Conservation (phyloP, 1,284 basidiomycete species). For the Sporisorium graminicola region DNA sequence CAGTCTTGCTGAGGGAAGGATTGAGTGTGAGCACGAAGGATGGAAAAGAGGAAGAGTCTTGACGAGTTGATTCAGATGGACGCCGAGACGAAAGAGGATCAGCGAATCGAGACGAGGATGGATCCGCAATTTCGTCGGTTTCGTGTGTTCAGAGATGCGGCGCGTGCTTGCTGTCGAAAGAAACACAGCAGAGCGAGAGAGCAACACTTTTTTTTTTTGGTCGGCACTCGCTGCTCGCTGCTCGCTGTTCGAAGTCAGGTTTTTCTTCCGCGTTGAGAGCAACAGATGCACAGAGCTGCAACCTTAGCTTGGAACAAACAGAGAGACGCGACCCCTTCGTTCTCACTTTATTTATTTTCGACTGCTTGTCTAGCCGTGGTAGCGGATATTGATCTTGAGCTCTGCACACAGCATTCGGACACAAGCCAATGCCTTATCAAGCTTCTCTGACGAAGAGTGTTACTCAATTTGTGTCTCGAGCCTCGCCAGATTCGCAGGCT, state of each 20-base stretch:
- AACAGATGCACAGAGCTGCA: conserved; percentile 20
- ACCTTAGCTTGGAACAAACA: conserved; percentile 1
- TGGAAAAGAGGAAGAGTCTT: conserved; percentile 12
- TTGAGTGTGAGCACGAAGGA: background rate
- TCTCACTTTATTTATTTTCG: too few relatives aligned
- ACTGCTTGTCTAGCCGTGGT: background rate
- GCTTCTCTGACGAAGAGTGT: too few relatives aligned
- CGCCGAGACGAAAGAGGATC: conserved; percentile 5
- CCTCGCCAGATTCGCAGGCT: background rate
- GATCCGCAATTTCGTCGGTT: background rate
- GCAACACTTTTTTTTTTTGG: conserved; percentile 35
- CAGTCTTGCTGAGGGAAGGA: background rate
- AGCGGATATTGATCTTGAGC: background rate
- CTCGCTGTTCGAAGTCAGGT: background rate
- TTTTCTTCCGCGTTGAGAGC: conserved; percentile 3
- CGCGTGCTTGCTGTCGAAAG: conserved; percentile 7
- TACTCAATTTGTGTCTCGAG: conserved; percentile 1
- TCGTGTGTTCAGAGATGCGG: conserved; percentile 1
- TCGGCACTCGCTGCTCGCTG: too few relatives aligned
- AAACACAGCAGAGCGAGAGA: conserved; percentile 13
- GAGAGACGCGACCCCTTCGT: conserved; percentile 14
- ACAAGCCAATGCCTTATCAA: background rate
- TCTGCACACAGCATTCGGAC: background rate
- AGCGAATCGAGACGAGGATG: background rate
- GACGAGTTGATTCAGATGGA: conserved; percentile 17